Evolutionary conservation across 129 eudicot genomes (phyloP), one percentile per base, ranked within the genome.

Genomic region (Tagetes patula): DNA sequence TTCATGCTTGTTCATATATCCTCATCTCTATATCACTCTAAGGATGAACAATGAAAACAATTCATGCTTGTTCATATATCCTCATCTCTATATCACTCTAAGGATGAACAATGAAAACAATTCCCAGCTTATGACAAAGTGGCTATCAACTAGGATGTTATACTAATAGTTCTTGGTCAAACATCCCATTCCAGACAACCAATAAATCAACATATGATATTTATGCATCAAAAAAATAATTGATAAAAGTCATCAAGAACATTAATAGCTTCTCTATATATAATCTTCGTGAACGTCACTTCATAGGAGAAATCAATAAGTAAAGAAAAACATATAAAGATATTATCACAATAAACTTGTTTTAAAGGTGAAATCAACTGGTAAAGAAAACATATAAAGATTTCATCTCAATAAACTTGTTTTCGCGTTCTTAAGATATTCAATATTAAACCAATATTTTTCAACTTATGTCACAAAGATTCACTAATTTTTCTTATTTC

Each of bases 161-260:
- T 62, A 41, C 11, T 63, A 11, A 47, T 62, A 27, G 39, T 20
- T 46, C 37, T 47, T 32, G 43, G 39, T 73, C 9, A 60, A 73
- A 60, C 70, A 73, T 73, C 60, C 38, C 48, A 74, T 63, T 71
- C 56, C 43, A 72, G 58, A 32, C 77, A 43, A 49, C n/a, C 8
- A 32, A 9, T 55, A 33, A 46, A 33, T 47, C 48, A 46, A 73
- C 61, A 47, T 3, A 39, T 68, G 54, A 2, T 33, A 31, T 43
- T 42, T 5, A 39, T 11, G 54, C 39, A 39, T 0, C 41, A 72
- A 45, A 45, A 33, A 5, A 10, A 42, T 42, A 7, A 41, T 5
- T 42, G 0, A 42, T 42, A 42, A 42, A 42, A 42, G 47, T 5
- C 9, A 6, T 6, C 37, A 46, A 46, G 3, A 4, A 40, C 43